Evolutionary conservation across 1,284 basidiomycete genomes (phyloP), one percentile per base, ranked within the genome.

Genomic region (Ceratobasidium sp.): DNA sequence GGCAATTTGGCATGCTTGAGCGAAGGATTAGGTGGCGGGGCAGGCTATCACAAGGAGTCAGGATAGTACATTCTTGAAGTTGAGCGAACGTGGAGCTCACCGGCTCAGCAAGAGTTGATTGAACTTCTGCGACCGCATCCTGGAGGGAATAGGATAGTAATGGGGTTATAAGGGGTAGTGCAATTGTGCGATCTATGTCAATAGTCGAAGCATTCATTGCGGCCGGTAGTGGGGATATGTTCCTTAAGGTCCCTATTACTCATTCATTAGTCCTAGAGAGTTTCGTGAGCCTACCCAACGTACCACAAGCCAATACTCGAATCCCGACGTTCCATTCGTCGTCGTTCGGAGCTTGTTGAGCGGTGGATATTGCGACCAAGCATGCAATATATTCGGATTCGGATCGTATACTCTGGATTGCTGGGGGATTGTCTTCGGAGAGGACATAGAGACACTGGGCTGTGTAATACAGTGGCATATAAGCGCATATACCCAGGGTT

Each of bases 381-480:
- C 92, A 93, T 53, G 91, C 87, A 61, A 92, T 87, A 81, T 94
- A 94, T 1, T 87, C 7, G 89, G 89, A 82, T 66, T 93, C 89
- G 42, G 88, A 85, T 26, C 91, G 88, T 18, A 97, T 84, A 75
- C 91, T 90, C 20, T 89, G 84, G 75, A 91, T 91, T 53, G 92
- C 91, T 18, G 92, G 89, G 23, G 85, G 86, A 81, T 97, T 97
- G 83, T 97, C 96, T 83, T 97, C 95, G 0, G 95, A 95, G 20
- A 97, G 87, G 71, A 97, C 93, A 84, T 97, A 97, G 15, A 97
- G 87, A 81, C 95, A 95, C 83, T 97, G 96, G 0, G 95, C 96
- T 95, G 84, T 2, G 28, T 0, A 46, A 61, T 23, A 53, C 26
- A 80, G 44, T 75, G 26, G 28, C 69, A 61, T 64, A 69, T 77